A percentile compares a stretch with the other conserved stretches of the same genome.
phyloP scores from a whole-genome alignment of 441 rosid species.

The Kokia cookei region DNA sequence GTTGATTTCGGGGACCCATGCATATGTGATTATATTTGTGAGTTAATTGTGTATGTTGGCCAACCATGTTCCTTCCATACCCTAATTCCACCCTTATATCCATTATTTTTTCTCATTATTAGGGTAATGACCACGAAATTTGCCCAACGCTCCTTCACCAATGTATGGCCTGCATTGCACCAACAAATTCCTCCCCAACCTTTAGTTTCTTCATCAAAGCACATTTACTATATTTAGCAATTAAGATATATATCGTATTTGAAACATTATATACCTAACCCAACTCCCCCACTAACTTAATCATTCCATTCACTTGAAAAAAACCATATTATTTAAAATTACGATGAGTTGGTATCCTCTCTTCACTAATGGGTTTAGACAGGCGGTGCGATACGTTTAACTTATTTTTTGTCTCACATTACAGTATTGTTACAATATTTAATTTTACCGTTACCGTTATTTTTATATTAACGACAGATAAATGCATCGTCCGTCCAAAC shows the following conservation, averaged over 20 bases:
- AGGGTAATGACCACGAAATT: background rate
- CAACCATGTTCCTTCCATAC: background rate
- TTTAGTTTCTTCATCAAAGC: background rate
- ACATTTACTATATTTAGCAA: background rate
- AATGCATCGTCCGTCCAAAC: no score
- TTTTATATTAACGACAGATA: no score
- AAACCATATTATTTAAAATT: no score
- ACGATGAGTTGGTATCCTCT: no score
- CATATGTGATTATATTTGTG: background rate
- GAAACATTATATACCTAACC: background rate
- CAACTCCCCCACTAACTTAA: background rate
- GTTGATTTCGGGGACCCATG: background rate
- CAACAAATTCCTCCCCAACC: background rate
- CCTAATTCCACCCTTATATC: background rate
- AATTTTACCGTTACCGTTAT: no score
- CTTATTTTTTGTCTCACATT: no score
- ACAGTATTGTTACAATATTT: no score
- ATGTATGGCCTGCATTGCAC: background rate
- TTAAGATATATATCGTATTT: background rate
- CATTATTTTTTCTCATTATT: background rate
- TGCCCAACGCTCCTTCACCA: constrained; percentile 15
- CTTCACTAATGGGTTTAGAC: no score
- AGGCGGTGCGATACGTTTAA: no score
- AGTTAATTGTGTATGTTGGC: background rate
- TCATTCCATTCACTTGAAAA: background rate